These are phyloP conservation scores for Mucor lusitanicus DNA, from an alignment of 371 early-diverging fungal species.

Conservation along the genomic window DNA sequence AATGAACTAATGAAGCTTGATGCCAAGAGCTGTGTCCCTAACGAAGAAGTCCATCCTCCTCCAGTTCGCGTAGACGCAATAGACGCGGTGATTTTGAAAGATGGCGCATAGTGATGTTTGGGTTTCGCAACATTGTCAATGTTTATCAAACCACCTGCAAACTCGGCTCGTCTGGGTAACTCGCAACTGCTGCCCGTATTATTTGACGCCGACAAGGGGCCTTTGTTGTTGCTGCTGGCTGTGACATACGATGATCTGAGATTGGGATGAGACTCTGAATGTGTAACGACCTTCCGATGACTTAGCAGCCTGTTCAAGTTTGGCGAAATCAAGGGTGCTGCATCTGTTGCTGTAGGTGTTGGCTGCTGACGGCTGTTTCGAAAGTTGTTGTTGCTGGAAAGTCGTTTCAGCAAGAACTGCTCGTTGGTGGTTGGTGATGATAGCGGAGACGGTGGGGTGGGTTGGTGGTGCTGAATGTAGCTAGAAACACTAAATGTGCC, in stretches of 20 bases:
- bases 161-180: slow-evolving; percentile 35
- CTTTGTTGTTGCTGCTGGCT: neutral
- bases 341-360: neutral
- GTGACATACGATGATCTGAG: slow-evolving; percentile 10
- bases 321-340: neutral
- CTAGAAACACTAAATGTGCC: slow-evolving; percentile 22
- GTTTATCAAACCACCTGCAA: slow-evolving; percentile 43
- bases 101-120: neutral
- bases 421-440: slow-evolving; percentile 4
- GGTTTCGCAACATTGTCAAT: slow-evolving; percentile 15
- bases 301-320: slow-evolving; percentile 6
- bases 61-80: slow-evolving; percentile 21
- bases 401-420: slow-evolving; percentile 1
- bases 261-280: slow-evolving; percentile 16
- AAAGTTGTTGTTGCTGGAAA: neutral
- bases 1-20: slow-evolving; percentile 38
- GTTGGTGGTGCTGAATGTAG: neutral
- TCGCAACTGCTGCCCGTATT: neutral
- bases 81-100: neutral
- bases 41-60: slow-evolving; percentile 27
- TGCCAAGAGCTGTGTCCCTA: slow-evolving; percentile 16
- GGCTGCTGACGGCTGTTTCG: neutral
- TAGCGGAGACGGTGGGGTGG: neutral
- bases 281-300: slow-evolving; percentile 5
- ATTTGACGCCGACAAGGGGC: neutral